Evolutionary conservation across 169 alveolate genomes (phyloP).

Genomic region (Cryptosporidium xiaoi): DNA sequence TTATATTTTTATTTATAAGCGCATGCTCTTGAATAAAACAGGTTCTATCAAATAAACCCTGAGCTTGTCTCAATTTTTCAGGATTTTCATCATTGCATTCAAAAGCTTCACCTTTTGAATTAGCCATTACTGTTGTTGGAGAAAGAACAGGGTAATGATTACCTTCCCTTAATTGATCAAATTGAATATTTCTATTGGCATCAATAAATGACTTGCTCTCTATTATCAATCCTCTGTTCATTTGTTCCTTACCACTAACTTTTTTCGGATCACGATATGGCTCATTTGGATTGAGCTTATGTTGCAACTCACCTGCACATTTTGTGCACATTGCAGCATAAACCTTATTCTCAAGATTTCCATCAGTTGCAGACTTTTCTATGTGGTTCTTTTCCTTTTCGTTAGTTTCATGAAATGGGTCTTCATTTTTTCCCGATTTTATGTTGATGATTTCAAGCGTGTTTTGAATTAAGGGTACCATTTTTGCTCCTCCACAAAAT

Average conservation of each 20-base stretch:
- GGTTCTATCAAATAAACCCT: constrained; percentile 59
- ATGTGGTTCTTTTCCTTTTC: background rate
- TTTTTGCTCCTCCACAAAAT: constrained; percentile 40
- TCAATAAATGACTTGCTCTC: constrained; percentile 67
- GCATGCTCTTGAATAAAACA: constrained; percentile 71
- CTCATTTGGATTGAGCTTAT: constrained; percentile 41
- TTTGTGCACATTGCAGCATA: constrained; percentile 75
- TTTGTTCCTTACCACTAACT: constrained; percentile 59
- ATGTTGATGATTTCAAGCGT: constrained; percentile 5
- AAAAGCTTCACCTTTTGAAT: constrained; percentile 56
- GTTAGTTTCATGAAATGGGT: background rate
- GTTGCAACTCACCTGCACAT: constrained; percentile 73
- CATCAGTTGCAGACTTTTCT: constrained; percentile 3
- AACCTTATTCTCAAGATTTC: constrained; percentile 23
- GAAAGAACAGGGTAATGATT: constrained; percentile 34
- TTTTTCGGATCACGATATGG: constrained; percentile 62
- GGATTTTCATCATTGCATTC: background rate
- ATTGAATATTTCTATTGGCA: constrained; percentile 38
- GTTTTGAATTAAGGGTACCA: constrained; percentile 56
- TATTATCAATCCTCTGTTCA: constrained; percentile 59
- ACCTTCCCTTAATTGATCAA: background rate
- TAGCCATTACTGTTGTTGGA: constrained; percentile 52
- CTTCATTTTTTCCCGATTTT: background rate
- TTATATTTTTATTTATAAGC: constrained; percentile 76
- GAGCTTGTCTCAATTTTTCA: background rate